Conservation (phyloP, 2,329 filamentous ascomycete genomes). For the Trichoderma cornu-damae region DNA sequence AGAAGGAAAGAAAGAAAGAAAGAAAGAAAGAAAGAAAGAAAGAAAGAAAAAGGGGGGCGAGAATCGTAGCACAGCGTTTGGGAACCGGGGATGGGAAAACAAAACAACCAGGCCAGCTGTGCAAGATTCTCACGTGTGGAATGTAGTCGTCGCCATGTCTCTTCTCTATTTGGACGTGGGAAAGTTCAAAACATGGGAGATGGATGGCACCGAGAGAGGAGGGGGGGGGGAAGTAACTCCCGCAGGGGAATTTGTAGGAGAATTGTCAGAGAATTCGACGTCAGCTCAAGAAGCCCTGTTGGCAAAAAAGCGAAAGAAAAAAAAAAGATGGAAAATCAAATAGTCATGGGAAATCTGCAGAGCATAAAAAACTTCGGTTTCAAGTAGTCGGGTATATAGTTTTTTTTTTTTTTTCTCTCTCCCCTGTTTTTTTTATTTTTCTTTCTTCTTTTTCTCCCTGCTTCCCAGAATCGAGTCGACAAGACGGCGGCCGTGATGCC, state of each 20-base stretch:
- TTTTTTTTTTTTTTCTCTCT: not conserved
- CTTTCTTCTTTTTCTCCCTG: not conserved
- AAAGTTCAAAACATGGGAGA: conserved; percentile 13
- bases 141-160: conserved; percentile 13
- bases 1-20: not conserved
- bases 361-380: conserved; percentile 3
- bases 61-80: not conserved
- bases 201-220: no score
- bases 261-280: conserved; percentile 1
- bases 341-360: not conserved
- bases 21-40: not conserved
- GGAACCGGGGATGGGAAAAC: no score
- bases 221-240: not conserved
- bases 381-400: conserved; percentile 10
- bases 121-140: conserved; percentile 8
- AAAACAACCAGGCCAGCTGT: conserved; percentile 9
- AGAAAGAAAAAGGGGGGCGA: not conserved
- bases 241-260: conserved; percentile 13
- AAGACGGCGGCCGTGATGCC: conserved; percentile 2
- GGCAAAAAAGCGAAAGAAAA: no score
- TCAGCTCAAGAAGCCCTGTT: no score
- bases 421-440: no score
- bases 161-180: not conserved
- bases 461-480: conserved; percentile 3
- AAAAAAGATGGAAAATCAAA: not conserved